A percentile compares a stretch with the other conserved stretches of the same genome.
phyloP scores from a whole-genome alignment of 306 rosid genomes.

The Styphnolobium japonicum region DNA sequence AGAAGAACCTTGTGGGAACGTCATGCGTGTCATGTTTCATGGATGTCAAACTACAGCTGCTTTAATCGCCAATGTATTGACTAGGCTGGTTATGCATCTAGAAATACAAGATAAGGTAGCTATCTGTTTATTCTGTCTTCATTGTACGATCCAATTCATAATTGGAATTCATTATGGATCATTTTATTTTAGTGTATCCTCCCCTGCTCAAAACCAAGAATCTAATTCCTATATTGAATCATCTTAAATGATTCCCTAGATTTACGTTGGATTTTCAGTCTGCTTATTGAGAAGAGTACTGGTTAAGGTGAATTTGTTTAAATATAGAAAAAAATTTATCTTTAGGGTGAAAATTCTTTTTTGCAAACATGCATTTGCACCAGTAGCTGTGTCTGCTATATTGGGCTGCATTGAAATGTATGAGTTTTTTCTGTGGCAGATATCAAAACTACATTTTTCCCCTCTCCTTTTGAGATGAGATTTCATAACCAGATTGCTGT shows the following conservation, averaged over 20 bases:
- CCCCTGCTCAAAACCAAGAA: slow-evolving; percentile 13
- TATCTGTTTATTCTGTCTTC: slow-evolving; percentile 1
- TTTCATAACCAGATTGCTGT: not conserved
- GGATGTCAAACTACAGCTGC: slow-evolving; percentile 72
- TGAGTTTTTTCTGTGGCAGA: not conserved
- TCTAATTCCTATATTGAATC: not conserved
- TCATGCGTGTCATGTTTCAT: slow-evolving; percentile 78
- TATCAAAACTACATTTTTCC: not conserved
- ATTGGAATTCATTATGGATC: not conserved
- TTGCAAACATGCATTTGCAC: not conserved
- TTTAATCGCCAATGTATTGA: slow-evolving; percentile 55
- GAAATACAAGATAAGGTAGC: slow-evolving; percentile 74
- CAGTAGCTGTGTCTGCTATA: not conserved
- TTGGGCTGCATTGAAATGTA: not conserved
- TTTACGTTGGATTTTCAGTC: not conserved
- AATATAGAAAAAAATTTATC: not conserved
- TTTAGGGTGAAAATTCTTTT: not conserved
- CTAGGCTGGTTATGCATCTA: slow-evolving; percentile 52
- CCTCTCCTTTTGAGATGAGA: not conserved
- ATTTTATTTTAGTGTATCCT: not conserved
- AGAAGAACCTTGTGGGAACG: slow-evolving; percentile 62
- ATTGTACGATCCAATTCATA: not conserved
- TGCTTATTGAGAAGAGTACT: not conserved
- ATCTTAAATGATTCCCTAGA: not conserved
- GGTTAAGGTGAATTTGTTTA: not conserved